phyloP scores from a whole-genome alignment of 139 green algal species.

The Chlamydomonas applanata region DNA sequence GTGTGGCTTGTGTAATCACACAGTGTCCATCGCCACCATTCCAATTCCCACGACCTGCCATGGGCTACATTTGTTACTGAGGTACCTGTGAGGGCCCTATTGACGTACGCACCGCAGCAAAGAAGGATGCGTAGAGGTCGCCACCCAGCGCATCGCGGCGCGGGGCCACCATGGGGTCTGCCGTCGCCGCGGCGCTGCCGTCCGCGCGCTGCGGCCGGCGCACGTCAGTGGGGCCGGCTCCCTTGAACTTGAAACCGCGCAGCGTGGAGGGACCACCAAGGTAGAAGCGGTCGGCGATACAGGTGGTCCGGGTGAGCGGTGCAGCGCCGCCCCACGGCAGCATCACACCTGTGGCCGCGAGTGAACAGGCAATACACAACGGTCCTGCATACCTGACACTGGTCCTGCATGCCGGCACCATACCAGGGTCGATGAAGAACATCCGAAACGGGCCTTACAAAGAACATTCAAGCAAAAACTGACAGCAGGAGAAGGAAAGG shows the following conservation, averaged over 20 bases:
- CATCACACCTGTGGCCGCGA: conserved; percentile 49
- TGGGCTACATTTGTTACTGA: too few species aligned
- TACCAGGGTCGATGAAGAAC: too few species aligned
- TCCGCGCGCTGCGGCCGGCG: conserved; percentile 29
- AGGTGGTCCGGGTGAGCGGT: conserved; percentile 16
- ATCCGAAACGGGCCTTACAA: too few species aligned
- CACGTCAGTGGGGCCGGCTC: conserved; percentile 51
- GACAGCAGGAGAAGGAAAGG: too few species aligned
- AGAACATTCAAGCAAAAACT: too few species aligned
- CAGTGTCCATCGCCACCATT: too few species aligned
- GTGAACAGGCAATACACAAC: too few species aligned
- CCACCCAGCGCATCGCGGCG: conserved; percentile 65
- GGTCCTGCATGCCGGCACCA: too few species aligned
- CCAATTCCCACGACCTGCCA: too few species aligned
- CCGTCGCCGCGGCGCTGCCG: not conserved
- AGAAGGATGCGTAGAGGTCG: conserved; percentile 55
- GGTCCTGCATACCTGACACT: too few species aligned
- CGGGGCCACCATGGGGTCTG: not conserved
- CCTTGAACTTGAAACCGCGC: conserved; percentile 65
- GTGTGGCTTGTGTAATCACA: too few species aligned
- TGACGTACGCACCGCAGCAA: conserved; percentile 54
- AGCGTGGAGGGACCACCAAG: conserved; percentile 60
- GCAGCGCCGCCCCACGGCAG: conserved; percentile 48
- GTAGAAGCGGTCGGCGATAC: conserved; percentile 74
- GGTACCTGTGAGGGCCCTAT: too few species aligned